Conservation (phyloP, 768 basidiomycete genomes). For the Rhodotorula diobovata region DNA sequence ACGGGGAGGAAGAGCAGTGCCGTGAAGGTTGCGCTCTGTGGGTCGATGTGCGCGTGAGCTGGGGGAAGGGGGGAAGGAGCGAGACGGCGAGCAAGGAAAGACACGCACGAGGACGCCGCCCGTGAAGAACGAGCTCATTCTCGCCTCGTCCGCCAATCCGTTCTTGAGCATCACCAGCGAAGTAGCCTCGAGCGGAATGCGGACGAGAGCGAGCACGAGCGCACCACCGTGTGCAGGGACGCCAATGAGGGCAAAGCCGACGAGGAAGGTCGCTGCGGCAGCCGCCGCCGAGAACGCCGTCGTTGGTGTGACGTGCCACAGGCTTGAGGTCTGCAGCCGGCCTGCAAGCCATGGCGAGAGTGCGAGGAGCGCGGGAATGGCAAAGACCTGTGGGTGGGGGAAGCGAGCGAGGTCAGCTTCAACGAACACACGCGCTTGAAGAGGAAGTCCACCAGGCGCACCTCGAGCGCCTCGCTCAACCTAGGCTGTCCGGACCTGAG, state of each 20-base stretch:
- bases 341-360: not conserved
- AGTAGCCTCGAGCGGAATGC: constrained; percentile 11
- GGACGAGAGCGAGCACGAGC: not conserved
- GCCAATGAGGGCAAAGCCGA: constrained; percentile 26
- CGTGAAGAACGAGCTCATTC: not conserved
- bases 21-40: not conserved
- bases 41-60: not conserved
- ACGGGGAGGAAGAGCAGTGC: not conserved
- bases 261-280: constrained; percentile 1
- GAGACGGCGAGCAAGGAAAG: too few relatives aligned
- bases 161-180: constrained; percentile 8
- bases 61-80: not conserved
- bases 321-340: not conserved
- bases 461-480: constrained; percentile 23
- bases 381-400: constrained; percentile 9
- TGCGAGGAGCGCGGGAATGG: constrained; percentile 17
- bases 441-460: not conserved
- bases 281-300: not conserved
- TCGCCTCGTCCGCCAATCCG: not conserved
- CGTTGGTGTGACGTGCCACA: not conserved
- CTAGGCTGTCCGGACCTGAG: not conserved
- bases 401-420: not conserved
- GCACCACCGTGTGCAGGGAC: not conserved
- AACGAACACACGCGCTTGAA: not conserved
- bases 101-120: not conserved